Conservation (phyloP, 106 monocot genomes). For the Dendrobium huoshanense region DNA sequence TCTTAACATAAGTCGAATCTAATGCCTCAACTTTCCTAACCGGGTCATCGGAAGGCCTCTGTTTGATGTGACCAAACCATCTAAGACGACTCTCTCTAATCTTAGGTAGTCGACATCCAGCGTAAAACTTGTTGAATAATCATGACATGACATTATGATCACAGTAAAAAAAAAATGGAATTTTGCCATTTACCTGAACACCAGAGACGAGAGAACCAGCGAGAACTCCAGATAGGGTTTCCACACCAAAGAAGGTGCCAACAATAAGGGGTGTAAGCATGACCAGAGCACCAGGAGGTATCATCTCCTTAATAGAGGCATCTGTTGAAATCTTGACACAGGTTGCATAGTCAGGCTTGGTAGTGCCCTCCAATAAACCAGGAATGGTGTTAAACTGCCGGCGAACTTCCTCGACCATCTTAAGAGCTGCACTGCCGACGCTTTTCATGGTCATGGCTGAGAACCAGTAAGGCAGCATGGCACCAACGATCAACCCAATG, state of each 20-base stretch:
- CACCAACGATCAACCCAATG: slow-evolving; percentile 64
- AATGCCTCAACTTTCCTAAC: too few relatives aligned
- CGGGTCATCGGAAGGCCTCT: too few relatives aligned
- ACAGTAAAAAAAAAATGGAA: too few relatives aligned
- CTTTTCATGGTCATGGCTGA: slow-evolving; percentile 87
- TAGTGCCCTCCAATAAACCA: slow-evolving; percentile 66
- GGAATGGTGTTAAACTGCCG: slow-evolving; percentile 70
- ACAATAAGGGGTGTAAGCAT: slow-evolving; percentile 81
- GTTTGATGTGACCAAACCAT: too few relatives aligned
- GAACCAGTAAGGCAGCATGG: slow-evolving; percentile 82
- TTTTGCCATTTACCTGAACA: slow-evolving; percentile 37
- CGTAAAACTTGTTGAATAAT: too few relatives aligned
- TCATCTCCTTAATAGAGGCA: slow-evolving; percentile 90
- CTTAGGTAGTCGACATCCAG: too few relatives aligned
- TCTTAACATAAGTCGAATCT: too few relatives aligned
- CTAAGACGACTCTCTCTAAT: too few relatives aligned
- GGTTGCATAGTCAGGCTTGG: slow-evolving; percentile 70
- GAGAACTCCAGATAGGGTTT: slow-evolving; percentile 67
- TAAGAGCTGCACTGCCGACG: slow-evolving; percentile 65
- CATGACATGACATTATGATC: too few relatives aligned
- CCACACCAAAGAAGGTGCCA: slow-evolving; percentile 74
- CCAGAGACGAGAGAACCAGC: slow-evolving; percentile 69
- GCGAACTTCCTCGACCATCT: slow-evolving; percentile 84
- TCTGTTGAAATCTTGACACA: slow-evolving; percentile 82
- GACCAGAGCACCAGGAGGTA: slow-evolving; percentile 73